These are phyloP conservation scores for Nymphaea thermarum DNA, from an alignment of 164 flowering plant species.

Conservation along the genomic window DNA sequence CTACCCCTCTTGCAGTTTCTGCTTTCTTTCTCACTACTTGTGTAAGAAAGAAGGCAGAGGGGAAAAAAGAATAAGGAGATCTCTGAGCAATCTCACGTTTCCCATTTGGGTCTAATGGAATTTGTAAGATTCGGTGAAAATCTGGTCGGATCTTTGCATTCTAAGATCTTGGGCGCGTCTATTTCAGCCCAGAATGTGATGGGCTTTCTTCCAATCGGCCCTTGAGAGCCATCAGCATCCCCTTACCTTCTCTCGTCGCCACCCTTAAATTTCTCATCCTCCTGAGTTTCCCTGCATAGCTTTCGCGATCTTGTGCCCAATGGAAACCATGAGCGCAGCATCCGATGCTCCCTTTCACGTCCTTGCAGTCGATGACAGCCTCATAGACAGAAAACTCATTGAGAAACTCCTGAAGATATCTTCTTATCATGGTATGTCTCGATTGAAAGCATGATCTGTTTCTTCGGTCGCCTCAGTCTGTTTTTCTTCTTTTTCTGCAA, in stretches of 20 bases:
- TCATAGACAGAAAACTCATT: slow-evolving; percentile 56
- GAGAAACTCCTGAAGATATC: slow-evolving; percentile 64
- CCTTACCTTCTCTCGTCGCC: neutral
- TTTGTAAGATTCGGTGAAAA: slow-evolving; percentile 29
- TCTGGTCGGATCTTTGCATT: slow-evolving; percentile 59
- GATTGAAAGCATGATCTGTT: neutral
- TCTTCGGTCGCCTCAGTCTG: neutral
- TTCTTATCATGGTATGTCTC: slow-evolving; percentile 29
- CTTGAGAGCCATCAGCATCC: neutral
- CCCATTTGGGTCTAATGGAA: slow-evolving; percentile 10
- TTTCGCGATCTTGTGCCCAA: neutral
- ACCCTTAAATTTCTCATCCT: neutral
- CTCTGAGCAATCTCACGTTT: neutral
- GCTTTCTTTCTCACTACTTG: neutral
- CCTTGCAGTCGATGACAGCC: slow-evolving; percentile 71
- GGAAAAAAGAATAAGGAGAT: neutral
- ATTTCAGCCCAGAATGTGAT: slow-evolving; percentile 15
- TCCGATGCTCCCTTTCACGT: slow-evolving; percentile 59
- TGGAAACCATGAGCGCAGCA: slow-evolving; percentile 23
- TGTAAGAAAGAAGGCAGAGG: neutral
- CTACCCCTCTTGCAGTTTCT: too few species aligned
- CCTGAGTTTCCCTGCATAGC: neutral
- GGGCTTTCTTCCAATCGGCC: slow-evolving; percentile 5
- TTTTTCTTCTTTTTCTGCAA: neutral
- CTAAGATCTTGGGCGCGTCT: slow-evolving; percentile 31